A percentile compares a stretch with the other conserved stretches of the same genome.
Conservation (phyloP, 345 rosid genomes). For the Pistacia vera region DNA sequence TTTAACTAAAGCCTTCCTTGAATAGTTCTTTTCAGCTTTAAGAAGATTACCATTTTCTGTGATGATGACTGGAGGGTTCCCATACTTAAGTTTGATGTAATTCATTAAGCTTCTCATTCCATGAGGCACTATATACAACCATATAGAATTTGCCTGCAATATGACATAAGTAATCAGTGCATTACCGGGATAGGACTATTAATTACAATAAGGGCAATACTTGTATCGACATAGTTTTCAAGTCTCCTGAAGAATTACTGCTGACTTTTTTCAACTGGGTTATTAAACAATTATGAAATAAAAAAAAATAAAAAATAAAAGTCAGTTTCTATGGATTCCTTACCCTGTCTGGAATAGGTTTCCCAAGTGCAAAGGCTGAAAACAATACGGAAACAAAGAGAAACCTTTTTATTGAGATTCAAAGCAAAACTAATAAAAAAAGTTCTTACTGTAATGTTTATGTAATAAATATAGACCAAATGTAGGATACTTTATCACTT, state of each 20-base stretch:
- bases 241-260: too few relatives aligned
- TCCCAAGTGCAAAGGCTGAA: conserved; percentile 62
- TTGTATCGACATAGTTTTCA: too few relatives aligned
- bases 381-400: conserved; percentile 15
- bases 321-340: background rate
- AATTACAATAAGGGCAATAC: background rate
- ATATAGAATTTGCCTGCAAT: conserved; percentile 65
- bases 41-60: conserved; percentile 63
- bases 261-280: background rate
- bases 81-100: conserved; percentile 63
- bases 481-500: conserved; percentile 23
- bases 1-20: background rate
- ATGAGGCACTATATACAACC: conserved; percentile 69
- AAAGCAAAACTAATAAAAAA: background rate
- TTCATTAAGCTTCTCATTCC: conserved; percentile 75
- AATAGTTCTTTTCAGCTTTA: background rate
- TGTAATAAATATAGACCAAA: background rate
- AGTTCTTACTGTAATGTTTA: background rate
- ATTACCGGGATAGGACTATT: background rate
- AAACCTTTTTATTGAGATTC: background rate
- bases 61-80: conserved; percentile 57
- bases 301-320: background rate
- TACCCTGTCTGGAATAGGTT: conserved; percentile 80
- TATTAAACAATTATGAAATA: background rate
- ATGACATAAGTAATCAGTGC: background rate